Evolutionary conservation across 768 basidiomycete species (phyloP), one percentile per base, ranked within the genome.

Genomic region (Amanita molliuscula): DNA sequence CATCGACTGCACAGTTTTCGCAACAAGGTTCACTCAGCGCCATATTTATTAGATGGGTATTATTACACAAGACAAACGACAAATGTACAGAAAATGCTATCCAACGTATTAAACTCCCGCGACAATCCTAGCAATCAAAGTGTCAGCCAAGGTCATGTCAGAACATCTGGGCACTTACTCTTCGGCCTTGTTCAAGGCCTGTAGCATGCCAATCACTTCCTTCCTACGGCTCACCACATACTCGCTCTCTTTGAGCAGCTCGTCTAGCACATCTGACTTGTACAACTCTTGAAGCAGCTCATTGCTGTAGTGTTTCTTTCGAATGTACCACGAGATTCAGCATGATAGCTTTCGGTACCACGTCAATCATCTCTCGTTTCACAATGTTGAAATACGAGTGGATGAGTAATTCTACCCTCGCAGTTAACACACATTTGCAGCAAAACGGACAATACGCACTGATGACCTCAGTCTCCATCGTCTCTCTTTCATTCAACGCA

Each of bases 291-390:
- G 90, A 47, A 99, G 68, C 35, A 99, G 76, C 66, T 96, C 94
- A 53, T 84, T 84, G 78, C 70, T 99, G 96, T 52, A 99, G 71
- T 64, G 89, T 82, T 68, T 98, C 96, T 67, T 96, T 97, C 53
- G 94, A 84, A 66, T 83, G 82, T 62, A 82, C 86, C 44, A 99
- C 95, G 31, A 98, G 80, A 13, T 90, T 97, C 55, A 88, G 70
- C 8, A 87, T 81, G 63, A 96, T 91, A 15, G 90, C 90, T 67
- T 99, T 99, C 6, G 95, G 95, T 21, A 98, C 89, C 92, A 96
- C 96, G 67, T 98, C 95, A 60, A 98, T 98, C 88, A 98, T 92
- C 68, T 97, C 95, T 52, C 94, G 85, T 72, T 99, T 98, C 49
- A 97, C 91, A 56, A 97, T 93, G 70, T 96, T 93, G 76, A 88